These are phyloP conservation scores for Pythium angustatum DNA, from an alignment of 352 stramenopile species.

Conservation along the genomic window DNA sequence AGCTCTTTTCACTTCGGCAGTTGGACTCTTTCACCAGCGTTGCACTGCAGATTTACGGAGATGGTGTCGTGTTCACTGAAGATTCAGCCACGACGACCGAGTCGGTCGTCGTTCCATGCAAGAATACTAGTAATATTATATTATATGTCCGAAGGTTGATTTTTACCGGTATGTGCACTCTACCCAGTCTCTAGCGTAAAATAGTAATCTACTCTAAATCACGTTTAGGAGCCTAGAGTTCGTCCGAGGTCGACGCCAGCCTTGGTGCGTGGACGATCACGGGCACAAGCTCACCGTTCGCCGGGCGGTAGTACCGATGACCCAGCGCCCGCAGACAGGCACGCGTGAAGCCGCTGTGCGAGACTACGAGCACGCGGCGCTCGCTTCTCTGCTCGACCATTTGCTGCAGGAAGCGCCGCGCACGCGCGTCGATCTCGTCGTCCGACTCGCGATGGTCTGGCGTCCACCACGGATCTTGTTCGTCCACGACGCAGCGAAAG, in stretches of 20 bases:
- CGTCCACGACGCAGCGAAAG: slow-evolving; percentile 43
- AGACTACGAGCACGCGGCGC: slow-evolving; percentile 52
- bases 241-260: neutral
- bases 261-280: slow-evolving; percentile 38
- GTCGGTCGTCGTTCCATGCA: too few species aligned
- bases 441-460: slow-evolving; percentile 58
- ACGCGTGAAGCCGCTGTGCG: slow-evolving; percentile 68
- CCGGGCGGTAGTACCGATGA: slow-evolving; percentile 63
- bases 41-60: too few species aligned
- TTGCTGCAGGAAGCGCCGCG: slow-evolving; percentile 48
- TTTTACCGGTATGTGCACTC: too few species aligned
- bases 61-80: too few species aligned
- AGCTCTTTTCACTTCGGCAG: too few species aligned
- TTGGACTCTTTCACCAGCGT: too few species aligned
- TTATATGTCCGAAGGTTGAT: too few species aligned
- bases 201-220: too few species aligned
- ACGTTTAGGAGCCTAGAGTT: neutral
- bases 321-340: slow-evolving; percentile 58
- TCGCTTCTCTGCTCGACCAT: slow-evolving; percentile 39
- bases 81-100: too few species aligned
- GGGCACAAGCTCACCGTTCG: slow-evolving; percentile 69
- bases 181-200: too few species aligned
- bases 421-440: slow-evolving; percentile 56
- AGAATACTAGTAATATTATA: too few species aligned
- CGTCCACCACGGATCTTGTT: slow-evolving; percentile 60